Evolutionary conservation across 371 early-diverging fungal species (phyloP), one percentile per base, ranked within the genome.

Genomic region (Apophysomyces sp.): DNA sequence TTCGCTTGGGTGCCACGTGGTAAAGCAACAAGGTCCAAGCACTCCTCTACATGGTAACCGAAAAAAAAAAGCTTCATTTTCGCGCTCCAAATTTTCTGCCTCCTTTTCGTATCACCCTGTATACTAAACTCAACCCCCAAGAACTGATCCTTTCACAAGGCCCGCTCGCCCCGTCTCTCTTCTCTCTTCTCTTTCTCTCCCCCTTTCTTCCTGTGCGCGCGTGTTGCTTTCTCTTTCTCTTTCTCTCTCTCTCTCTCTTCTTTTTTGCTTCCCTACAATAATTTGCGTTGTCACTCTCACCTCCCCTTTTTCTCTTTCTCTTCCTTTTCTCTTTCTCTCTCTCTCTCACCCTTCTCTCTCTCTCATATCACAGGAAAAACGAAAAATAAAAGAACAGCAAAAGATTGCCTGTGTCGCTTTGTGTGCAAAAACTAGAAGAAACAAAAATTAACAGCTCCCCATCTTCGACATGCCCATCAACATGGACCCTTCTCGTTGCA

Each of bases 401-500:
- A 49, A 52, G 58, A 60, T 18, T 36, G 21, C 16, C 44, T 52
- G 34, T 29, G 2, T 58, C 31, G 18, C 32, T 28, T 59, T 41
- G 34, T 51, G 21, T 29, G 28, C 12, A n/a, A 53, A 52, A 34
- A 31, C 32, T 31, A 41, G 36, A 24, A 31, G 29, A 29, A 36
- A 49, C 51, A 57, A 49, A 49, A n/a, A 3, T 27, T 51, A 59
- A 5, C 24, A 18, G 24, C 32, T 16, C 41, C 31, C 49, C 49
- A 44, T 44, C 21, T 44, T 44, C 51, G 36, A 55, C 16, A 60
- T 26, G 60, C 30, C 39, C 34, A 34, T 24, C 37, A 57, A 11
- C 28, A 67, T 67, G 68, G 68, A 67, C 34, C 63, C 68, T 52
- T 67, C 60, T 29, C 68, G 52, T 54, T 67, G 63, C 58, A 56